Conservation (phyloP, 2,329 filamentous ascomycete species). For the Alternaria novae-zelandiae region DNA sequence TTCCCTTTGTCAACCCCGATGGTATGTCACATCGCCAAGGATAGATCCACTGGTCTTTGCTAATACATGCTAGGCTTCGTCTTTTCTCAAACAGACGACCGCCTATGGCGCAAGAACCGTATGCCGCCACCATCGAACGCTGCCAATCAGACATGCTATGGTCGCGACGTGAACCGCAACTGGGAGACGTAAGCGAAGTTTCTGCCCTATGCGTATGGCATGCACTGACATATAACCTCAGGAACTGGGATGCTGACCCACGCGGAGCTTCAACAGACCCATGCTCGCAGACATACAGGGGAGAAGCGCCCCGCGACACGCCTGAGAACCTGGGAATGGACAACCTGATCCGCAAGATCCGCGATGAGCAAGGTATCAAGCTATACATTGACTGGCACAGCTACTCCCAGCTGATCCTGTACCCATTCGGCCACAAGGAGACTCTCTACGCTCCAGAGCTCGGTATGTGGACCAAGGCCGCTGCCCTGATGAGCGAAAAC, state of each 20-base stretch:
- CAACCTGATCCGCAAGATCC: constrained; percentile 54
- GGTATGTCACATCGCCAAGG: constrained; percentile 13
- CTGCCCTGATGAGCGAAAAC: constrained; percentile 54
- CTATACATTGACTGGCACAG: constrained; percentile 70
- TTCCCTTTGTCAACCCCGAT: constrained; percentile 43
- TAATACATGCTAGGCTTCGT: constrained; percentile 33
- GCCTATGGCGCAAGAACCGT: constrained; percentile 46
- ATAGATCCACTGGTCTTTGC: neutral
- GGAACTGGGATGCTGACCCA: constrained; percentile 34
- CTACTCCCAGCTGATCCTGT: constrained; percentile 66
- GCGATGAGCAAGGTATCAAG: constrained; percentile 57
- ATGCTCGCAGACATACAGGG: constrained; percentile 41
- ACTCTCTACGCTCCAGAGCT: constrained; percentile 55
- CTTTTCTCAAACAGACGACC: constrained; percentile 41
- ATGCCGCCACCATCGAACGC: constrained; percentile 29
- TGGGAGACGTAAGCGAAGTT: constrained; percentile 28
- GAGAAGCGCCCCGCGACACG: constrained; percentile 33
- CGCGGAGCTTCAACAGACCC: constrained; percentile 38
- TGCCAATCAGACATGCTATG: constrained; percentile 40
- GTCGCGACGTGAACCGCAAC: constrained; percentile 45
- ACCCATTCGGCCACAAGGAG: constrained; percentile 65
- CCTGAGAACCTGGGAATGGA: constrained; percentile 50
- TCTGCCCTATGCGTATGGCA: neutral
- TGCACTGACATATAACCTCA: neutral
- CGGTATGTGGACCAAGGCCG: constrained; percentile 58